Percentiles rank a stretch among this genome's conserved stretches.
Evolutionary conservation across 2,329 filamentous ascomycete genomes (phyloP).

Genomic region (Sporothrix dimorphospora): DNA sequence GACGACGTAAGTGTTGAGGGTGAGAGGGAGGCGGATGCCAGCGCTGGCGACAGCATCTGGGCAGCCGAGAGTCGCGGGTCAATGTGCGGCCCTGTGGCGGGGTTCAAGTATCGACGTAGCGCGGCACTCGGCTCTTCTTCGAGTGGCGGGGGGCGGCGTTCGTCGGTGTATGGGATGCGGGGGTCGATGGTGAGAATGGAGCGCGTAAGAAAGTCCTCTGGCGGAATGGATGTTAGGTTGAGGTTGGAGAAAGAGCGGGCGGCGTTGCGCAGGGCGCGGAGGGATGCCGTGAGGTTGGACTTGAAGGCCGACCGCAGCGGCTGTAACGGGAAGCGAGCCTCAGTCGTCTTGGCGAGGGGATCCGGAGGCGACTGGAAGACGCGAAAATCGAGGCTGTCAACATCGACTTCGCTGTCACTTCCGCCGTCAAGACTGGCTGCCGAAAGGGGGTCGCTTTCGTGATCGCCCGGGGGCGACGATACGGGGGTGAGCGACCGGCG

Average conservation of each 20-base stretch:
- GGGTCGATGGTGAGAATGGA: constrained; percentile 70
- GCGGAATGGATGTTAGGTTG: constrained; percentile 65
- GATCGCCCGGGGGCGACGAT: constrained; percentile 57
- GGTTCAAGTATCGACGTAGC: constrained; percentile 69
- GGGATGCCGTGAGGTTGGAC: constrained; percentile 69
- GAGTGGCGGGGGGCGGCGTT: constrained; percentile 64
- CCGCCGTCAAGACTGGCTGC: constrained; percentile 45
- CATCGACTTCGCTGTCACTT: constrained; percentile 36
- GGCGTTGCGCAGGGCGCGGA: constrained; percentile 65
- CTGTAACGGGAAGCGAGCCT: constrained; percentile 41
- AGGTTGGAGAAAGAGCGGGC: constrained; percentile 66
- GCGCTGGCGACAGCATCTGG: constrained; percentile 25
- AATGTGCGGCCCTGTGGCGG: constrained; percentile 56
- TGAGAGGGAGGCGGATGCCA: constrained; percentile 11
- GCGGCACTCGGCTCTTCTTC: constrained; percentile 68
- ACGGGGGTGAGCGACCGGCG: constrained; percentile 59
- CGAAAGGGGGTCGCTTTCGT: constrained; percentile 57
- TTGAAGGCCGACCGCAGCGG: constrained; percentile 65
- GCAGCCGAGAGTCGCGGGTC: constrained; percentile 42
- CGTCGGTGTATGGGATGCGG: constrained; percentile 67
- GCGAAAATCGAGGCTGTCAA: constrained; percentile 54
- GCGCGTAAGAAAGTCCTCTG: constrained; percentile 68
- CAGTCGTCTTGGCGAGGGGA: constrained; percentile 25
- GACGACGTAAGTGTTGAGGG: constrained; percentile 28
- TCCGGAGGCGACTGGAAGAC: constrained; percentile 47